Evolutionary conservation across 2,329 filamentous ascomycete species (phyloP), one percentile per base, ranked within the genome.

Genomic region (Fusarium sp.): DNA sequence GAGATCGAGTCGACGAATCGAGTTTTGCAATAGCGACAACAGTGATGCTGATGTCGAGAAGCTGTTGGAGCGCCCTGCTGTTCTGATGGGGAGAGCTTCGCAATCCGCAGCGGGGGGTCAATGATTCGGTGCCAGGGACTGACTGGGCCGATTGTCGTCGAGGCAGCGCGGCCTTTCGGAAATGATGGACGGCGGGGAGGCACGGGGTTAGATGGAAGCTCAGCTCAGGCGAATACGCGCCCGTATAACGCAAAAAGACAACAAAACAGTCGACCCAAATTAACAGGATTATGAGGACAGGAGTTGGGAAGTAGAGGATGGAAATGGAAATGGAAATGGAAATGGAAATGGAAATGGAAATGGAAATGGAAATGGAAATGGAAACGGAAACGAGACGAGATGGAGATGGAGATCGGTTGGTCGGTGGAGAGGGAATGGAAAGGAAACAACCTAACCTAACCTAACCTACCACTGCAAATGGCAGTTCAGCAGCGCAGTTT

Each of bases 61-160:
- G 50, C 26, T 70, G 44, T 45, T 54, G 58, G 46, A n/a, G 28
- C 31, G 24, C 33, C 26, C 34, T 56, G 43, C 28, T 56, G 67
- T 65, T 70, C 67, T 65, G 67, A 70, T 65, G 63, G 53, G 33
- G 52, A 59, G 62, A 64, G 67, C 67, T 70, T 70, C 67, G 62
- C 66, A 69, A 56, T 61, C 43, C 56, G 67, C 63, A 51, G 62
- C 62, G 67, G 62, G 60, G 52, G 57, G 19, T 59, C 46, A 68
- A 46, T 59, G 63, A 64, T 67, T 67, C 43, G 52, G 52, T 59
- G 49, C 65, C 42, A 67, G 58, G 57, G 47, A 47, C 61, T 65
- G 60, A 45, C 52, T 67, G 57, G 66, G 66, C 46, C 38, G 57
- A 62, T 67, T 53, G 53, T 70, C 38, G 55, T 69, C 34, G 22